These are phyloP conservation scores for Martiniozyma abietophila DNA, from an alignment of 805 yeast genomes.

Conservation along the genomic window DNA sequence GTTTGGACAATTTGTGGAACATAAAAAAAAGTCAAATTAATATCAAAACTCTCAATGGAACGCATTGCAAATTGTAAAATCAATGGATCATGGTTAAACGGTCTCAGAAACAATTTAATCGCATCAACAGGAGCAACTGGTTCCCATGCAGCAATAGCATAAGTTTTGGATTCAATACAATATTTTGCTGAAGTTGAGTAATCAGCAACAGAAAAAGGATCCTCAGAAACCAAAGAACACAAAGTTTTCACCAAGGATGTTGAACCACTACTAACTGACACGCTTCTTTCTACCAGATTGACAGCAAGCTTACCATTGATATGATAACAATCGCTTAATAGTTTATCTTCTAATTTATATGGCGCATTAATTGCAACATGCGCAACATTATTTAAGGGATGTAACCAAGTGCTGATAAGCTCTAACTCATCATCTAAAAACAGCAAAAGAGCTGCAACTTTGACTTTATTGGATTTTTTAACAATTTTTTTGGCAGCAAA, in stretches of 20 bases:
- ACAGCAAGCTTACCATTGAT: conserved; percentile 68
- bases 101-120: conserved; percentile 74
- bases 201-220: conserved; percentile 51
- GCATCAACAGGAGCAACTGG: conserved; percentile 77
- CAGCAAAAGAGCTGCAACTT: conserved; percentile 45
- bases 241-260: conserved; percentile 32
- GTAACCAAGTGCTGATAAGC: conserved; percentile 68
- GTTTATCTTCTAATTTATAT: conserved; percentile 28
- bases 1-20: conserved; percentile 97
- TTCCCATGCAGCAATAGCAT: conserved; percentile 46
- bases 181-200: conserved; percentile 54
- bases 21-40: conserved; percentile 83
- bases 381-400: conserved; percentile 42
- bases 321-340: conserved; percentile 49
- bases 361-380: conserved; percentile 22
- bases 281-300: conserved; percentile 53
- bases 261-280: conserved; percentile 13
- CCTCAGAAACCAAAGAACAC: conserved; percentile 35
- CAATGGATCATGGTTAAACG: conserved; percentile 53
- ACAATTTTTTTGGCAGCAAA: conserved; percentile 16
- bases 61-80: conserved; percentile 84
- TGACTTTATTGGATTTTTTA: conserved; percentile 30
- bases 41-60: conserved; percentile 80
- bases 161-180: conserved; percentile 25
- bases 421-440: conserved; percentile 72